phyloP scores from a whole-genome alignment of 2,329 filamentous ascomycete species.

The Hymenoscyphus albidus region DNA sequence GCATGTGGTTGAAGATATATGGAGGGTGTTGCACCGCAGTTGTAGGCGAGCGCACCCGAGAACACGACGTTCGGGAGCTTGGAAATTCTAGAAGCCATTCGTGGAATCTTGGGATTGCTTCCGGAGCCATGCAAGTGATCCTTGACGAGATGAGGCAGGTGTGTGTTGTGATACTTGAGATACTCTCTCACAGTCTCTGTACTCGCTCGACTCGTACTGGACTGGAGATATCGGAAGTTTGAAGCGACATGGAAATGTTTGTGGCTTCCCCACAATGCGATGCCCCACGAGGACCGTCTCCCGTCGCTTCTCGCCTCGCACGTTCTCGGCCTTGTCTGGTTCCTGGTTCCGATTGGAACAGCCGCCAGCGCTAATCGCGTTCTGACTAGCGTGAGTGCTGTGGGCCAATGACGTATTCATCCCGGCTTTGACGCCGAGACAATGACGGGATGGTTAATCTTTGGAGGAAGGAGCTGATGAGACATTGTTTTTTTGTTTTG shows the following conservation, averaged over 20 bases:
- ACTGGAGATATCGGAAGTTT: too few species aligned
- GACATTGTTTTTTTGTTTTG: too few species aligned
- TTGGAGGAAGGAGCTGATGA: background rate
- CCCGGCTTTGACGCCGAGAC: background rate
- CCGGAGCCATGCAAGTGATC: background rate
- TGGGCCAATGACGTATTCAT: slow-evolving; percentile 1
- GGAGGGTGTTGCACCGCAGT: background rate
- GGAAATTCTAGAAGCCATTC: background rate
- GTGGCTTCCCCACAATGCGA: too few species aligned
- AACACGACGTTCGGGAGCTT: background rate
- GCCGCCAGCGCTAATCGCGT: background rate
- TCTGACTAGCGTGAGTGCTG: background rate
- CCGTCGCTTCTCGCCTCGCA: too few species aligned
- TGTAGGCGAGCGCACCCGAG: background rate
- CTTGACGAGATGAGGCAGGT: background rate
- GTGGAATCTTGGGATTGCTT: background rate
- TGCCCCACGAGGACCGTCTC: too few species aligned
- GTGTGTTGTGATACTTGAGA: background rate
- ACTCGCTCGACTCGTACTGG: too few species aligned
- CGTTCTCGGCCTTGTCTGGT: background rate
- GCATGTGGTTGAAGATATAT: background rate
- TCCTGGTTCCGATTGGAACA: background rate
- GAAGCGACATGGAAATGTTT: too few species aligned
- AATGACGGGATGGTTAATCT: background rate
- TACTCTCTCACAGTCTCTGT: too few species aligned